Percentiles rank a stretch among this genome's conserved stretches.
These are phyloP conservation scores for Chlorella sp. DNA, from an alignment of 139 green algal species.

Conservation along the genomic window DNA sequence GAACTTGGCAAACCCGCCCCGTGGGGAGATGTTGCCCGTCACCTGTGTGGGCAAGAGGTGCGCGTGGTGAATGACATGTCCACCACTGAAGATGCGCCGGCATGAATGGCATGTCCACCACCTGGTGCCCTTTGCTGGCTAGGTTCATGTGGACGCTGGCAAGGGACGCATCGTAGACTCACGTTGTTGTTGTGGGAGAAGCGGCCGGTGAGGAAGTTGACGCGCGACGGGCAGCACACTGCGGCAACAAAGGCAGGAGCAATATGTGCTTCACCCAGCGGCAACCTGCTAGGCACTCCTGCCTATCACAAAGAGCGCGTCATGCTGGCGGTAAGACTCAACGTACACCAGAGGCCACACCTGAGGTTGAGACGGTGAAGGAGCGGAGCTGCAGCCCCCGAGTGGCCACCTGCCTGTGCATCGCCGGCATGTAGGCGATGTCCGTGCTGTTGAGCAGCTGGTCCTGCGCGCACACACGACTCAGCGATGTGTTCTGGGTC, in stretches of 20 bases:
- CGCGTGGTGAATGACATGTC: too few species aligned
- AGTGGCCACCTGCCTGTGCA: not conserved
- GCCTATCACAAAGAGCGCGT: too few species aligned
- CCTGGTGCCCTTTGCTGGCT: too few species aligned
- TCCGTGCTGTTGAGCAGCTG: not conserved
- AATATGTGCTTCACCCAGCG: too few species aligned
- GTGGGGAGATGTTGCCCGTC: not conserved
- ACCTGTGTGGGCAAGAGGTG: not conserved
- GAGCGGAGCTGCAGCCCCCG: not conserved
- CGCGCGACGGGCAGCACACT: constrained; percentile 24
- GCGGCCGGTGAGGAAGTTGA: constrained; percentile 10
- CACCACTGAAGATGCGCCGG: too few species aligned
- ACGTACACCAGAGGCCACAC: too few species aligned
- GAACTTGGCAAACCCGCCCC: constrained; percentile 18
- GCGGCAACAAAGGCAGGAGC: too few species aligned
- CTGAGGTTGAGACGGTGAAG: not conserved
- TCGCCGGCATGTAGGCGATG: not conserved
- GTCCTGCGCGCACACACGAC: constrained; percentile 11
- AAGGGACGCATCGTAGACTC: constrained; percentile 7
- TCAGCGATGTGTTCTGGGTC: too few species aligned
- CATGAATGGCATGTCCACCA: too few species aligned
- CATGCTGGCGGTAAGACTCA: constrained; percentile 6
- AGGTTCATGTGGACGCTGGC: not conserved
- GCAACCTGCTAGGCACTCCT: too few species aligned
- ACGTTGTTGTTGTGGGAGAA: constrained; percentile 21